Base-by-base conservation (phyloP, 305 asterid genomes). In the Plantago coronopus region DNA sequence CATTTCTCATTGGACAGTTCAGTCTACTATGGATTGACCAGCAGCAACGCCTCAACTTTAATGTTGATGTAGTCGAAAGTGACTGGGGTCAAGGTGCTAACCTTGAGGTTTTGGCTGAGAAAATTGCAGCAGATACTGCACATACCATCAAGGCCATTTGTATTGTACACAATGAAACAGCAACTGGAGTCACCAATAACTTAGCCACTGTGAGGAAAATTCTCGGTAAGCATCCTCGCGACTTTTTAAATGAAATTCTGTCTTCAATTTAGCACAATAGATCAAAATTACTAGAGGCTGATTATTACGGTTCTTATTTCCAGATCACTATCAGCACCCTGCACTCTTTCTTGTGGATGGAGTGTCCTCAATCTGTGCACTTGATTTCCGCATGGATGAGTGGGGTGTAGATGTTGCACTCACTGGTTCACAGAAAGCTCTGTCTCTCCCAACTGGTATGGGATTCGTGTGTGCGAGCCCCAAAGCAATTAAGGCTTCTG, bases 11-110 rank as follows among this genome's bases (percentile, higher is more conserved):
- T 23, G 99, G 99, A 8, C 97, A 93, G 62, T 93, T 93, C 86
- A 93, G 97, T 77, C 76, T 93, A 83, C 87, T 93, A 18, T 93
- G 99, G 99, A 93, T 93, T 51, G 99, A 93, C 74, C 99, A 93
- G 76, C 99, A 93, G 61, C 89, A 93, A 48, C 96, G 99, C 18
- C 91, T 93, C 55, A 79, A 81, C 23, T 93, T 93, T 78, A 74
- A 93, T 12, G 97, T 93, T 12, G 99, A 93, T 67, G 97, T 93
- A 16, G 81, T 93, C 27, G 99, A 93, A 62, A 93, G 99, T 59
- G 97, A 89, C 0, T 93, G 99, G 99, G 99, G 97, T 1, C 80
- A 67, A 58, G 99, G 99, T 55, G 97, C 99, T 22, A 59, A 93
- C 54, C 96, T 93, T 40, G 91, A 93, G 5, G 64, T 78, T 58